phyloP scores from a whole-genome alignment of 345 rosid species.

The Bruguiera parviflora region DNA sequence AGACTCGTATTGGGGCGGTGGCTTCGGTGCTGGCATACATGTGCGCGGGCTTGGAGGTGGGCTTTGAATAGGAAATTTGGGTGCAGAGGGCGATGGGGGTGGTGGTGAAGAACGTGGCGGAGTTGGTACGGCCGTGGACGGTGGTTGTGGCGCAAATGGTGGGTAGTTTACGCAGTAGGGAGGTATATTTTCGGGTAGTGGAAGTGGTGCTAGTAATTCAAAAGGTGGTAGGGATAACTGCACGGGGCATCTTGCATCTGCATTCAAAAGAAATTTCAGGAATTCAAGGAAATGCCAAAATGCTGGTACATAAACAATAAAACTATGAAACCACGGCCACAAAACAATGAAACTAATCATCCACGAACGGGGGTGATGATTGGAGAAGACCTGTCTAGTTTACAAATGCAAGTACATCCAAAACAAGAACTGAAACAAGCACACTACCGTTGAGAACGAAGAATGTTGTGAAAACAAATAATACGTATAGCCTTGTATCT shows the following conservation, averaged over 20 bases:
- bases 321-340: background rate
- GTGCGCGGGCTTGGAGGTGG: constrained; percentile 13
- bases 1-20: background rate
- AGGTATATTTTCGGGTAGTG: constrained; percentile 11
- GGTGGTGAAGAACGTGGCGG: background rate
- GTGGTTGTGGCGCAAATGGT: constrained; percentile 11
- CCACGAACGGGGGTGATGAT: background rate
- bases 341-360: background rate
- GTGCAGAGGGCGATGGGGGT: constrained; percentile 13
- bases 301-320: background rate
- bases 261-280: background rate
- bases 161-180: constrained; percentile 10
- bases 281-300: too few relatives aligned
- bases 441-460: constrained; percentile 25
- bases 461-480: constrained; percentile 10
- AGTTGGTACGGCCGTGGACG: background rate
- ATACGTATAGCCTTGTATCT: background rate
- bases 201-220: constrained; percentile 25
- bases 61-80: background rate
- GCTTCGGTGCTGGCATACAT: background rate
- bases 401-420: too few relatives aligned
- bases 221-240: constrained; percentile 22
- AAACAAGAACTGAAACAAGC: background rate
- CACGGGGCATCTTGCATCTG: constrained; percentile 30
- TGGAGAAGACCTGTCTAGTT: too few relatives aligned